Base-by-base conservation (phyloP, 1,284 basidiomycete species). In the Marasmius fiardii region DNA sequence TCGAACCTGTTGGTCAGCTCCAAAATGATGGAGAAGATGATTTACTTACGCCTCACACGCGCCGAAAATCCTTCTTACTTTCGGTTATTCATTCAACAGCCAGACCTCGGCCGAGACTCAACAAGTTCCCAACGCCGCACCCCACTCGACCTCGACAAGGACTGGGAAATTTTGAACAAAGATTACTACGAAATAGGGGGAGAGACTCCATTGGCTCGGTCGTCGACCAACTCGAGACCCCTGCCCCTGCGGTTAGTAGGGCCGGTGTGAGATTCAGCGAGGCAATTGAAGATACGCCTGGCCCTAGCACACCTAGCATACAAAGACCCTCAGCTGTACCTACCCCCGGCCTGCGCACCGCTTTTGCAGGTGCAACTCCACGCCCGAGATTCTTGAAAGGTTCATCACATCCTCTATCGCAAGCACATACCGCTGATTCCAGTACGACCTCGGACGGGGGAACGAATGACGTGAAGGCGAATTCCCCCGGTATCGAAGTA, bases 51-150 rank as follows among this genome's bases (percentile, higher is more conserved):
- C 89, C 89, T 1, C 74, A 82, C 57, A 80, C 83, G 11, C 82
- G 86, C 58, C 82, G 86, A 43, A 79, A 81, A 18, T 90, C 88
- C 0, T 91, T 92, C 71, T 77, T 92, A 4, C 76, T 92, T 34
- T 84, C 84, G 3, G 84, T 92, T 18, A 88, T 91, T 65, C 87
- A 91, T 65, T 89, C 88, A 2, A 87, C 83, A 2, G 74, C 86
- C 1, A 81, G 88, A n/a, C 88, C 89, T 0, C 79, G 86, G 4
- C 74, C 87, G 60, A 82, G 28, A n/a, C 28, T 49, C 47, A 49
- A 49, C 47, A 49, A 80, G 55, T 68, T 78, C 52, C 76, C 81
- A 10, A 89, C 88, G 1, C 89, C 89, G 18, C 85, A 87, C 67
- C 85, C 82, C 23, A 47, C 18, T 3, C 47, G 47, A 10, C 26